These are phyloP conservation scores for Amyloporia xantha DNA, from an alignment of 768 basidiomycete species.

Conservation along the genomic window DNA sequence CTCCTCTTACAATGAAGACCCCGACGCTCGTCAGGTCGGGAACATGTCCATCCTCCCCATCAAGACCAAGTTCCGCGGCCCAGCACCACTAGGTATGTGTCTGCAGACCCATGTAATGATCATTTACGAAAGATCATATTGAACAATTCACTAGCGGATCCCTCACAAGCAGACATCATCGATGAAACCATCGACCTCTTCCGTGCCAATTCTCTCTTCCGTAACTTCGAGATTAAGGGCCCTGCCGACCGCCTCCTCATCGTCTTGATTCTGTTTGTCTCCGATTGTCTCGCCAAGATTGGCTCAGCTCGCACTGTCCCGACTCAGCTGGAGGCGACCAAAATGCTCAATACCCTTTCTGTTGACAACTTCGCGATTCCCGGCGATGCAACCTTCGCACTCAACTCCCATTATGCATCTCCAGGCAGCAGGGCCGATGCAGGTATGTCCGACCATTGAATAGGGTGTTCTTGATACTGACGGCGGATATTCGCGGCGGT, in stretches of 20 bases:
- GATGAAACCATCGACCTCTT: conserved; percentile 96
- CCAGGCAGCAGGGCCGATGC: conserved; percentile 73
- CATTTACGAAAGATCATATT: too few species aligned
- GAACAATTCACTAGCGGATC: conserved; percentile 55
- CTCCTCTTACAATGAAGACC: conserved; percentile 83
- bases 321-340: conserved; percentile 78
- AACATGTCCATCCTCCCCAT: conserved; percentile 90
- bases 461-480: background rate
- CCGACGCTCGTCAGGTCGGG: conserved; percentile 77
- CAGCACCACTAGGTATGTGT: conserved; percentile 72
- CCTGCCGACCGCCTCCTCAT: conserved; percentile 94
- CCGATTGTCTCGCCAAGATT: conserved; percentile 92
- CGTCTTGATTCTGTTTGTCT: conserved; percentile 95
- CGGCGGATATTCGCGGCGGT: too few species aligned
- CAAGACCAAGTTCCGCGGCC: conserved; percentile 86
- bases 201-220: conserved; percentile 97
- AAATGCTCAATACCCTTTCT: conserved; percentile 83
- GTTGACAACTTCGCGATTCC: conserved; percentile 93
- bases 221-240: conserved; percentile 99
- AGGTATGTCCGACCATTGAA: conserved; percentile 44
- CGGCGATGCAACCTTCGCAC: conserved; percentile 89
- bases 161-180: conserved; percentile 77
- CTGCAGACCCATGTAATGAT: background rate
- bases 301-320: conserved; percentile 63
- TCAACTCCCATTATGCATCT: conserved; percentile 87